Evolutionary conservation across 805 yeast genomes (phyloP).

Genomic region (Kluyveromyces aestuarii): DNA sequence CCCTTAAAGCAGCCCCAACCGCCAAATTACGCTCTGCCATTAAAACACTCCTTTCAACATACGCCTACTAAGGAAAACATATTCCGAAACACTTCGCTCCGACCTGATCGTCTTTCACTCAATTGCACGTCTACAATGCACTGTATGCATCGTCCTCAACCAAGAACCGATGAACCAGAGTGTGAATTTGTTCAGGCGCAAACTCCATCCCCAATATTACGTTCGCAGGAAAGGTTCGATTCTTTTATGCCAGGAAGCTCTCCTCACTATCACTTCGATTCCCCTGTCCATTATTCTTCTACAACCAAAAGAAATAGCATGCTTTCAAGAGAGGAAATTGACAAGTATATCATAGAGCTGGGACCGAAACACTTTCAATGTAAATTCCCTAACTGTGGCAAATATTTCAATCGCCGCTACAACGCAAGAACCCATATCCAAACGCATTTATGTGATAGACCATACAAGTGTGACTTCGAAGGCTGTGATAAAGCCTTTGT

Average conservation of each 20-base stretch:
- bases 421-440: slow-evolving; percentile 93
- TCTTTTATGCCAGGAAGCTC: slow-evolving; percentile 5
- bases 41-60: slow-evolving; percentile 23
- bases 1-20: slow-evolving; percentile 11
- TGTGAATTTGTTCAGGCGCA: slow-evolving; percentile 29
- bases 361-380: slow-evolving; percentile 70
- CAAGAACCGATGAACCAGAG: slow-evolving; percentile 20
- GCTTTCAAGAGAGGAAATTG: slow-evolving; percentile 83
- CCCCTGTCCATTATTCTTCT: neutral
- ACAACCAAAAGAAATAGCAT: slow-evolving; percentile 32
- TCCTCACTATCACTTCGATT: neutral
- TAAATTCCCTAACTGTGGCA: slow-evolving; percentile 67
- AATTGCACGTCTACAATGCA: neutral
- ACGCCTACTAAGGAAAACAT: slow-evolving; percentile 15
- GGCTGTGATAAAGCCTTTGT: slow-evolving; percentile 82
- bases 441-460: slow-evolving; percentile 91
- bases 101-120: neutral
- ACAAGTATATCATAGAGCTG: slow-evolving; percentile 74
- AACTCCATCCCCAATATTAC: slow-evolving; percentile 38
- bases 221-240: slow-evolving; percentile 27
- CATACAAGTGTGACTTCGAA: slow-evolving; percentile 59
- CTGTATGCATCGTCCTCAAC: neutral
- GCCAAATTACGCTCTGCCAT: slow-evolving; percentile 12
- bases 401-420: slow-evolving; percentile 78
- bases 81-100: neutral